Conservation (phyloP, 2,329 filamentous ascomycete species). For the Sphaerulina vaccinii region DNA sequence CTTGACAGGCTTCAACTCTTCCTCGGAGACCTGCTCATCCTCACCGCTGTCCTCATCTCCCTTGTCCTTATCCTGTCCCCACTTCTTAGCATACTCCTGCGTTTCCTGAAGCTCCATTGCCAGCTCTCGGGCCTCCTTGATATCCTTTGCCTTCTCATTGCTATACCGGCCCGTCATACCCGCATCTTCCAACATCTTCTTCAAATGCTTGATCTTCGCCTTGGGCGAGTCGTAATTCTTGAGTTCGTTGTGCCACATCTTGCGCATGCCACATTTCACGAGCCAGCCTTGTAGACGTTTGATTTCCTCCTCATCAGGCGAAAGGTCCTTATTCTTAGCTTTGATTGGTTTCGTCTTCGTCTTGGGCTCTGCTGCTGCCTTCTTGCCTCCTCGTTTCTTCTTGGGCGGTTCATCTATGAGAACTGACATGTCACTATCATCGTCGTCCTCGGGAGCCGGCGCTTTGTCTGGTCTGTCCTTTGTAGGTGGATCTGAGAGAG, state of each 20-base stretch:
- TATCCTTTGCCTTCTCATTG: constrained; percentile 76
- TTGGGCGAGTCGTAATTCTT: constrained; percentile 70
- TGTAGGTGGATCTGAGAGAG: constrained; percentile 26
- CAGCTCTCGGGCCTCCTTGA: constrained; percentile 84
- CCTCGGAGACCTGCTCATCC: constrained; percentile 13
- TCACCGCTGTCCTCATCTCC: constrained; percentile 18
- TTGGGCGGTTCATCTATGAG: constrained; percentile 74
- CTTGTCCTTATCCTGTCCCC: constrained; percentile 56
- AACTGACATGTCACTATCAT: constrained; percentile 68
- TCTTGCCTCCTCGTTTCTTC: constrained; percentile 52
- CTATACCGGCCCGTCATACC: constrained; percentile 92
- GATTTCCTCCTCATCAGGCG: constrained; percentile 73
- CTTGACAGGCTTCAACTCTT: constrained; percentile 20
- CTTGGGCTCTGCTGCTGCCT: constrained; percentile 34
- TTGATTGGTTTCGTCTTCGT: constrained; percentile 43
- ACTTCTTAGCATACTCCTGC: constrained; percentile 73
- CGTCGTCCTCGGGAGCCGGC: constrained; percentile 29
- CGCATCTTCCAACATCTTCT: constrained; percentile 70
- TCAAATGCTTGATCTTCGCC: constrained; percentile 81
- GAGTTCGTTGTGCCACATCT: constrained; percentile 85
- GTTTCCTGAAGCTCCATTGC: constrained; percentile 81
- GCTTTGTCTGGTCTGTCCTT: constrained; percentile 18
- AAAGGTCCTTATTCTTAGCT: constrained; percentile 36
- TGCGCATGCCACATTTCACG: constrained; percentile 85
- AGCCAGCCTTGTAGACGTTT: constrained; percentile 86